Conservation (phyloP, 1,284 basidiomycete genomes). For the Cutaneotrichosporon sp. region DNA sequence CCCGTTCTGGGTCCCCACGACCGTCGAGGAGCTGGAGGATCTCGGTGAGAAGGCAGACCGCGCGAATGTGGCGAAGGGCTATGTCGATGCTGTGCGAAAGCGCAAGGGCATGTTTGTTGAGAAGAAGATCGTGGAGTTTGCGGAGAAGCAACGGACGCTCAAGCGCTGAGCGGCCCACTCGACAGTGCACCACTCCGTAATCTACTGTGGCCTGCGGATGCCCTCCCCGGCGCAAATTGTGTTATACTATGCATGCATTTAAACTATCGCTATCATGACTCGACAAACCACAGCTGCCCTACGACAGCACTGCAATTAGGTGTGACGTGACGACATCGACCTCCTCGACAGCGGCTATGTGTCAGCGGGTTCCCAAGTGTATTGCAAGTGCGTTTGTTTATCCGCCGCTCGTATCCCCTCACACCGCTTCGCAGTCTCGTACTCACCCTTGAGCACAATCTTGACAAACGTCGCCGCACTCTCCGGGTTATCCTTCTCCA, state of each 20-base stretch:
- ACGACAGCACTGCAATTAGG: conserved; percentile 44
- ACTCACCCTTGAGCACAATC: conserved; percentile 72
- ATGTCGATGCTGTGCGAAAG: conserved; percentile 86
- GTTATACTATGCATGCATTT: too few species aligned
- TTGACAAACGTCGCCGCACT: conserved; percentile 64
- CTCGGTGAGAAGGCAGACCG: conserved; percentile 93
- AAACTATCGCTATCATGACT: too few species aligned
- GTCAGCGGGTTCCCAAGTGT: background rate
- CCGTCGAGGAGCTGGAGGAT: conserved; percentile 95
- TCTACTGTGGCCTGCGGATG: too few species aligned
- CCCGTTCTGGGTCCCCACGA: conserved; percentile 99
- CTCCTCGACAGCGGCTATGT: conserved; percentile 46
- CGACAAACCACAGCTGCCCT: too few species aligned
- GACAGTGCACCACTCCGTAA: too few species aligned
- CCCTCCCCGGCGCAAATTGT: too few species aligned
- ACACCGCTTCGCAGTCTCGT: too few species aligned
- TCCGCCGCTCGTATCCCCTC: too few species aligned
- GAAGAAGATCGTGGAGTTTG: conserved; percentile 83
- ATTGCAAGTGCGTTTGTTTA: too few species aligned
- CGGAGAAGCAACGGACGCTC: conserved; percentile 94
- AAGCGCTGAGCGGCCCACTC: too few species aligned
- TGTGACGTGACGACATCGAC: conserved; percentile 46
- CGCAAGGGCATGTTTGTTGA: conserved; percentile 96
- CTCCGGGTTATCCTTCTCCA: conserved; percentile 64
- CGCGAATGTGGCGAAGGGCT: conserved; percentile 87